Evolutionary conservation across 1,139 yeast species (phyloP), one percentile per base, ranked within the genome.

Genomic region (Pichia sp.): DNA sequence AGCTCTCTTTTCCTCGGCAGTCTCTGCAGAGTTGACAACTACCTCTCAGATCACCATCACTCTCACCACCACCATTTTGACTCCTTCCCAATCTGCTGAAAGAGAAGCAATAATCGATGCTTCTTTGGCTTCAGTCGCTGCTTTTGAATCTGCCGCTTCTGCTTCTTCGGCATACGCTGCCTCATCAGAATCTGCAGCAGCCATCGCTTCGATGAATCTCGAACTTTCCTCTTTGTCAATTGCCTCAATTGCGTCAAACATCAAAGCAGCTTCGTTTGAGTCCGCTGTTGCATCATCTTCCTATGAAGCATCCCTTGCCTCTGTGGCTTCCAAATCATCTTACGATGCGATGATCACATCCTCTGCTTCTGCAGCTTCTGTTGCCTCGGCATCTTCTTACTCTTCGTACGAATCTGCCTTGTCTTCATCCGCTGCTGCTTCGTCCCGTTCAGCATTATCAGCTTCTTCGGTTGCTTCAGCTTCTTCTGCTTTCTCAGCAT

Each of bases 11-110:
- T 57, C 62, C 37, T 59, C 70, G 25, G 61, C 59, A 18, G 60
- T 66, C 44, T 70, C 70, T 30, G 74, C 69, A 41, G 76, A 70
- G n/a, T 60, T 62, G 18, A 74, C 74, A 47, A 75, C 80, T 53
- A 77, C 82, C 46, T 62, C 74, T 44, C 60, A 66, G 23, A 65
- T 72, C 71, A 62, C 67, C 12, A 46, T 65, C 44, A 62, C 70
- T 1, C 59, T 62, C 21, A 64, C 68, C 10, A 53, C 59, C 31
- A 65, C 67, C 46, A 52, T 55, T 44, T 61, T 56, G 60, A 65
- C 58, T 54, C 70, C 69, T 23, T 58, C 64, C n/a, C 68, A 62
- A 52, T 59, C 63, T 43, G 52, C 64, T 21, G 25, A 46, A 25
- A 22, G 48, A 21, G 42, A 50, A 28, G 52, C 40, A 8, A 60